phyloP scores from a whole-genome alignment of 2,329 filamentous ascomycete genomes.

The Fusarium floridanum region DNA sequence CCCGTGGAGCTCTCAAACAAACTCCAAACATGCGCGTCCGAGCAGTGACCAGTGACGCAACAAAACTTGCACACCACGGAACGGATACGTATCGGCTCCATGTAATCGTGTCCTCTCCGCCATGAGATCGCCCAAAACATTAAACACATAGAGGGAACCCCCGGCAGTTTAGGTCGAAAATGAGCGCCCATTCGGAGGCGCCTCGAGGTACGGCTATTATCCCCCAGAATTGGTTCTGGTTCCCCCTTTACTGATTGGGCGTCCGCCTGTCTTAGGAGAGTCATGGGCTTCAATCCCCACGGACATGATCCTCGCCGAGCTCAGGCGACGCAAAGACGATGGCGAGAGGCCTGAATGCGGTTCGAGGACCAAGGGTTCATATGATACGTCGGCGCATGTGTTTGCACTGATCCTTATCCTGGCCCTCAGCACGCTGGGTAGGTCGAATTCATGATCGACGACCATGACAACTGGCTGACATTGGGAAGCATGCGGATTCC shows the following conservation, averaged over 20 bases:
- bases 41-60: slow-evolving; percentile 48
- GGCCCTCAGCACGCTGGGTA: slow-evolving; percentile 69
- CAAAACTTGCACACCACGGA: slow-evolving; percentile 26
- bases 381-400: slow-evolving; percentile 76
- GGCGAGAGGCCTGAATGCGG: slow-evolving; percentile 65
- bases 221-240: not conserved
- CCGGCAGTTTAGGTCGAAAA: slow-evolving; percentile 30
- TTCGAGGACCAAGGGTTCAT: slow-evolving; percentile 64
- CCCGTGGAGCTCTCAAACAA: slow-evolving; percentile 25
- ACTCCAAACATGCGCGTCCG: slow-evolving; percentile 39
- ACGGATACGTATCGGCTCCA: slow-evolving; percentile 18
- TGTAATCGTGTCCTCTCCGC: slow-evolving; percentile 45
- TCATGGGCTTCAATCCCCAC: slow-evolving; percentile 66
- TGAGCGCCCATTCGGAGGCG: slow-evolving; percentile 35
- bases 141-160: slow-evolving; percentile 32
- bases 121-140: slow-evolving; percentile 40
- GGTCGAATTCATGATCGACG: slow-evolving; percentile 54
- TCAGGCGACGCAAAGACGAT: slow-evolving; percentile 60
- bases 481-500: slow-evolving; percentile 71
- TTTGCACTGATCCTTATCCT: slow-evolving; percentile 77
- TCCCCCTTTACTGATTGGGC: slow-evolving; percentile 38
- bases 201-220: slow-evolving; percentile 35
- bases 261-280: slow-evolving; percentile 41
- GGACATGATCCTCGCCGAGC: slow-evolving; percentile 64
- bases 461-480: slow-evolving; percentile 10